Conservation (phyloP, 2,329 filamentous ascomycete genomes). For the Stachybotrys chlorohalonatus region DNA sequence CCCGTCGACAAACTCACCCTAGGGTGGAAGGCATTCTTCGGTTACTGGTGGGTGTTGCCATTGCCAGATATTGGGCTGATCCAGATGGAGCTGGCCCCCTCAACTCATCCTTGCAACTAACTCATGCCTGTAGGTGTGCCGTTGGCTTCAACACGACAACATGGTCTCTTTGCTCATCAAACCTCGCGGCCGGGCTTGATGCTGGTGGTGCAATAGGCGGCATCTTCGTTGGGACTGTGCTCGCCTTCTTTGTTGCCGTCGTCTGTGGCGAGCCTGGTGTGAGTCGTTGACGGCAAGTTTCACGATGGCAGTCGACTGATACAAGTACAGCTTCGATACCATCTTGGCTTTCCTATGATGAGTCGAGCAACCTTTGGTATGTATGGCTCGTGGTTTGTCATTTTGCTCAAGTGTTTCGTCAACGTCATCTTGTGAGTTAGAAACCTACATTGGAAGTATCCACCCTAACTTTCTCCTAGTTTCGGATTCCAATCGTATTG, state of each 20-base stretch:
- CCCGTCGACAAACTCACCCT: not conserved
- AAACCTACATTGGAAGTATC: not conserved
- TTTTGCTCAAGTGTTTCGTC: slow-evolving; percentile 12
- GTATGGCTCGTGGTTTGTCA: slow-evolving; percentile 31
- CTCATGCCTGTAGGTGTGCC: not conserved
- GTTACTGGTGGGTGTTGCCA: not conserved
- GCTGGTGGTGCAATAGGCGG: not conserved
- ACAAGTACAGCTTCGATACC: no score
- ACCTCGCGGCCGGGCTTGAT: not conserved
- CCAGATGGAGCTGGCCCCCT: no score
- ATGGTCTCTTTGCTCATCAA: not conserved
- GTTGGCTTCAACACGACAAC: not conserved
- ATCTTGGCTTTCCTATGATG: slow-evolving; percentile 27
- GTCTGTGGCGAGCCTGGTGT: not conserved
- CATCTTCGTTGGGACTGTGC: not conserved
- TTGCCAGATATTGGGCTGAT: no score
- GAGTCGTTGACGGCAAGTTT: not conserved
- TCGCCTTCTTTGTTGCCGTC: not conserved
- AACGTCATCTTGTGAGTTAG: not conserved
- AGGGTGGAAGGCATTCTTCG: not conserved
- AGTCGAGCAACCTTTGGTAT: slow-evolving; percentile 29
- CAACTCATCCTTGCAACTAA: no score
- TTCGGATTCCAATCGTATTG: slow-evolving; percentile 20
- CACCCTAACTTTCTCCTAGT: not conserved
- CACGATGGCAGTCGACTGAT: no score